Evolutionary conservation across 257 asterid genomes (phyloP), one percentile per base, ranked within the genome.

Genomic region (Plantago ovata): DNA sequence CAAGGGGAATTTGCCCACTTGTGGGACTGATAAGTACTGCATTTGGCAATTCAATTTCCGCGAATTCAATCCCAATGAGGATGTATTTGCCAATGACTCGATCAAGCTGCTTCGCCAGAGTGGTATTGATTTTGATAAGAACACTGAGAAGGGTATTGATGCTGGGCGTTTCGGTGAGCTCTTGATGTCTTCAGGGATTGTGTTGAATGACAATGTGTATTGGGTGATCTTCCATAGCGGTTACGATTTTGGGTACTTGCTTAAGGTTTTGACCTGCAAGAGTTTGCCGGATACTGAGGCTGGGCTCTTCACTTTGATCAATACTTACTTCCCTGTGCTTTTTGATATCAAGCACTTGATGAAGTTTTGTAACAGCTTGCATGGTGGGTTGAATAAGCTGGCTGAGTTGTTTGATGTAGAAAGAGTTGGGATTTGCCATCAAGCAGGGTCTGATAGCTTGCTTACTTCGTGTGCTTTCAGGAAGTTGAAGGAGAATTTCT

Each of bases 401-500:
- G 56, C 56, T 1, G 56, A 51, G 15, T 24, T 51, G 39, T 51
- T 51, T 38, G 56, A 51, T 22, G 56, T 51, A 8, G 38, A 51
- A 36, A 51, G 56, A 13, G 38, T 51, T 22, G 56, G 56, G 38
- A 51, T 21, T 13, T 51, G 38, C 23, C 56, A 51, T 51, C 56
- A 51, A n/a, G 56, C 38, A n/a, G 56, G 56, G n/a, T 51, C 38
- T 1, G 56, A 51, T 51, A 22, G 56, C 13, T 24, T 51, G 38
- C 56, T 51, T 24, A 51, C 56, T 6, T 11, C 36, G 3, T 21
- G 13, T 51, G 36, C 56, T 6, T 51, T 51, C 39, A 51, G 22
- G 56, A 51, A 51, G 56, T 51, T 22, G 56, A 51, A 51, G 38
- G 56, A 51, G 33, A 51, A 51, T 24, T 51, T 51, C 56, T 51